phyloP scores from a whole-genome alignment of 179 eudicot genomes.

The Monotropa hypopitys region DNA sequence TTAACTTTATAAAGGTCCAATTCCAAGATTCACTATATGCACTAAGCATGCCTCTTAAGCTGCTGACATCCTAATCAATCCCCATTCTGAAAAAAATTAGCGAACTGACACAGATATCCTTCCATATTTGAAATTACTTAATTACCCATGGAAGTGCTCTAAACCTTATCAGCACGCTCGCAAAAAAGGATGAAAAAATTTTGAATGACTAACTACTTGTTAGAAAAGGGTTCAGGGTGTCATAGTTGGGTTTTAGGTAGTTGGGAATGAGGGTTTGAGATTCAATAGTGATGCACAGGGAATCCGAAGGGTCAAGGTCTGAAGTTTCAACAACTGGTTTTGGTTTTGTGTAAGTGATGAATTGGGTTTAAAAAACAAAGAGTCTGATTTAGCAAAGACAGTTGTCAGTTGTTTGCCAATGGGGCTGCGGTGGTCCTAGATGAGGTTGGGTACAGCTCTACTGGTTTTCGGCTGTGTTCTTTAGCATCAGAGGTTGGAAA shows the following conservation, averaged over 20 bases:
- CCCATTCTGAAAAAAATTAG: background rate
- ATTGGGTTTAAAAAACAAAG: background rate
- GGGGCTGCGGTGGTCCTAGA: background rate
- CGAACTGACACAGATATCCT: background rate
- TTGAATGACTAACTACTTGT: background rate
- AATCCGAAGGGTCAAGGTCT: background rate
- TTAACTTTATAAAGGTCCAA: background rate
- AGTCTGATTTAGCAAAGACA: background rate
- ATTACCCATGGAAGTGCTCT: background rate
- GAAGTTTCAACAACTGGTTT: background rate
- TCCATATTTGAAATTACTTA: background rate
- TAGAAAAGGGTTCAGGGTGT: background rate
- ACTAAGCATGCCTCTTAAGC: background rate
- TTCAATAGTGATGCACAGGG: background rate
- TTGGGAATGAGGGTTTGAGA: background rate
- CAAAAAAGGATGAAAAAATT: background rate
- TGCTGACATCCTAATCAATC: background rate
- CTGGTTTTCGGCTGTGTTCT: background rate
- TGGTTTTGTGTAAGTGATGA: background rate
- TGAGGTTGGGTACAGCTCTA: background rate
- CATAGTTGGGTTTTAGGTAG: background rate
- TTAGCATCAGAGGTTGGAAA: background rate
- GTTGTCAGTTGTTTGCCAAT: background rate
- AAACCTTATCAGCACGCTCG: background rate
- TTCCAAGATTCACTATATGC: background rate